phyloP scores from a whole-genome alignment of 805 yeast genomes.

The Candida krabiensis region DNA sequence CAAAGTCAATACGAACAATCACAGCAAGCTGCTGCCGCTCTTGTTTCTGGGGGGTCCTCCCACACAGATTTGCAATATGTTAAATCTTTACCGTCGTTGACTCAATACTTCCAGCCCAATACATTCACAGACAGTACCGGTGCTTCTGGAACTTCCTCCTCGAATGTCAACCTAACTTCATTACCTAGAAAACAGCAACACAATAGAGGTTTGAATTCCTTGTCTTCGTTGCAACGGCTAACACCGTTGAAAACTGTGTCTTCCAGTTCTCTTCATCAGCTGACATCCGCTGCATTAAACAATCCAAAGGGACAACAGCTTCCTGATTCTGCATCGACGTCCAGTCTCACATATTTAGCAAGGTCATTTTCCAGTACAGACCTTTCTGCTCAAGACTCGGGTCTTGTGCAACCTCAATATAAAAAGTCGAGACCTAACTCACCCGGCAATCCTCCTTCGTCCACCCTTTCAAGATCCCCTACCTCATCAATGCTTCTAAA shows the following conservation, averaged over 20 bases:
- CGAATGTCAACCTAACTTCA: constrained; percentile 37
- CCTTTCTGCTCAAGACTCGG: constrained; percentile 22
- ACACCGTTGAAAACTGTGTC: constrained; percentile 36
- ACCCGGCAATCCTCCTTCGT: constrained; percentile 33
- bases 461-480: constrained; percentile 24
- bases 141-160: constrained; percentile 28
- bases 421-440: constrained; percentile 54
- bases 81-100: constrained; percentile 53
- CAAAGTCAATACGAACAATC: constrained; percentile 28
- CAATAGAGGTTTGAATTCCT: constrained; percentile 33
- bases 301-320: constrained; percentile 12
- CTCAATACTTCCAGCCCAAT: constrained; percentile 41
- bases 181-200: constrained; percentile 14
- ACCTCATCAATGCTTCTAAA: constrained; percentile 19
- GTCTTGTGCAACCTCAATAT: constrained; percentile 35
- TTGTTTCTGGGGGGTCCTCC: constrained; percentile 16
- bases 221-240: constrained; percentile 46
- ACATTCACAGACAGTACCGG: constrained; percentile 37
- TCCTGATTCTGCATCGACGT: constrained; percentile 7
- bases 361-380: constrained; percentile 44
- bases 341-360: constrained; percentile 16
- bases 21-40: constrained; percentile 22
- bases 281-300: constrained; percentile 4
- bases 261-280: constrained; percentile 16
- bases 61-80: constrained; percentile 34